phyloP scores from a whole-genome alignment of 768 basidiomycete genomes.

The Ramaria rubella region DNA sequence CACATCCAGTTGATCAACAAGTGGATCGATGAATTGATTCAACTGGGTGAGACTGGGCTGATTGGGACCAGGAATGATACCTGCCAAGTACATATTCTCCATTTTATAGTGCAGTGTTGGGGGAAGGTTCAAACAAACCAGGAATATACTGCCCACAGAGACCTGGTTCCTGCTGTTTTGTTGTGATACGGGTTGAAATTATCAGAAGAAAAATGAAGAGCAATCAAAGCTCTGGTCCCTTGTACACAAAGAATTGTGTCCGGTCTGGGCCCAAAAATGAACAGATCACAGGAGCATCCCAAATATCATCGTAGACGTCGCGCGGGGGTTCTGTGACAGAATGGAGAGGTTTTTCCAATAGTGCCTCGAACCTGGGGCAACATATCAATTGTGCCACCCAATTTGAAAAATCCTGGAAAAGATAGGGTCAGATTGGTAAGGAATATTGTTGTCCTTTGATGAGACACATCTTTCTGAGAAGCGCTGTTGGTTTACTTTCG shows the following conservation, averaged over 20 bases:
- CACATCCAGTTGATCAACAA: constrained; percentile 30
- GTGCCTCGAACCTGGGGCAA: no score
- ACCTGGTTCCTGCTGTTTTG: constrained; percentile 23
- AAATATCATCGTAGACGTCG: no score
- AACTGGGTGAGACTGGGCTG: constrained; percentile 28
- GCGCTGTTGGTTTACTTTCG: no score
- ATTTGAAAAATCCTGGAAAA: no score
- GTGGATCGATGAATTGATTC: constrained; percentile 32
- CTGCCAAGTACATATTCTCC: constrained; percentile 38
- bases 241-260: constrained; percentile 10
- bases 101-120: constrained; percentile 26
- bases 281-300: no score
- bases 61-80: constrained; percentile 36
- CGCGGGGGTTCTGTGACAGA: no score
- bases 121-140: constrained; percentile 34
- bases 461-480: no score
- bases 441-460: no score
- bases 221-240: constrained; percentile 20
- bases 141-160: constrained; percentile 23
- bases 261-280: constrained; percentile 22
- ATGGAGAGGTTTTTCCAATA: no score
- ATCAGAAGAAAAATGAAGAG: constrained; percentile 27
- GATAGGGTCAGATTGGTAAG: no score
- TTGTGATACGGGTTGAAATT: constrained; percentile 35
- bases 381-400: no score